These are phyloP conservation scores for Chytridium lagenaria DNA, from an alignment of 371 early-diverging fungal genomes.

Conservation along the genomic window DNA sequence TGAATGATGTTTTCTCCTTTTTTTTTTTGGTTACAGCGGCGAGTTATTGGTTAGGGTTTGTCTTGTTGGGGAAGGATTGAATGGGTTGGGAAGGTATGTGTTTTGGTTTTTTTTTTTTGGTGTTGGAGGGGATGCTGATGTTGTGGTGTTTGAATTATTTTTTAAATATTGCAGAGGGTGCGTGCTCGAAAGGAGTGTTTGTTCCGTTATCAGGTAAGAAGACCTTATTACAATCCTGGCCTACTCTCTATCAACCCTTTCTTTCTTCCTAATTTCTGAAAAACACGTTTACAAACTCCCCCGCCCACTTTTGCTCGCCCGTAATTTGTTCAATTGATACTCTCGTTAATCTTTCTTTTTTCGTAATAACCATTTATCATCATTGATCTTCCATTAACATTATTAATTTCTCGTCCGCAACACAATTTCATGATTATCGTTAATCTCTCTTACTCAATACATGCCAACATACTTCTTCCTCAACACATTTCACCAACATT, in stretches of 20 bases:
- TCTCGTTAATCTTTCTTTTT: no score
- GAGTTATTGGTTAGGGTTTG: slow-evolving; percentile 15
- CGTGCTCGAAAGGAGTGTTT: slow-evolving; percentile 22
- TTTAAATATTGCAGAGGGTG: slow-evolving; percentile 17
- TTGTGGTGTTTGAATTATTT: background rate
- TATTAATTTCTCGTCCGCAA: no score
- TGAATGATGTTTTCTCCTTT: background rate
- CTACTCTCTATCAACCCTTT: background rate
- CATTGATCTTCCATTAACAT: no score
- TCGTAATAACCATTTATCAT: no score
- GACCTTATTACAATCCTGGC: no score
- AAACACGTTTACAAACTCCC: background rate
- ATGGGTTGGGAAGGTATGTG: slow-evolving; percentile 25
- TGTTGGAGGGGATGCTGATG: no score
- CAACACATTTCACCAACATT: no score
- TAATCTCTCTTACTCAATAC: no score
- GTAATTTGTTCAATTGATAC: no score
- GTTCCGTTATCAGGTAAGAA: slow-evolving; percentile 39
- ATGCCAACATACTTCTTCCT: no score
- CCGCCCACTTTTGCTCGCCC: background rate
- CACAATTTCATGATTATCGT: no score
- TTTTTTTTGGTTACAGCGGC: background rate
- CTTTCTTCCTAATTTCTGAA: background rate
- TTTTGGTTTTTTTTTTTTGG: background rate
- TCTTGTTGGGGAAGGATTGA: slow-evolving; percentile 34